These are phyloP conservation scores for Tinospora cordifolia DNA, from an alignment of 164 flowering plant genomes.

Conservation along the genomic window DNA sequence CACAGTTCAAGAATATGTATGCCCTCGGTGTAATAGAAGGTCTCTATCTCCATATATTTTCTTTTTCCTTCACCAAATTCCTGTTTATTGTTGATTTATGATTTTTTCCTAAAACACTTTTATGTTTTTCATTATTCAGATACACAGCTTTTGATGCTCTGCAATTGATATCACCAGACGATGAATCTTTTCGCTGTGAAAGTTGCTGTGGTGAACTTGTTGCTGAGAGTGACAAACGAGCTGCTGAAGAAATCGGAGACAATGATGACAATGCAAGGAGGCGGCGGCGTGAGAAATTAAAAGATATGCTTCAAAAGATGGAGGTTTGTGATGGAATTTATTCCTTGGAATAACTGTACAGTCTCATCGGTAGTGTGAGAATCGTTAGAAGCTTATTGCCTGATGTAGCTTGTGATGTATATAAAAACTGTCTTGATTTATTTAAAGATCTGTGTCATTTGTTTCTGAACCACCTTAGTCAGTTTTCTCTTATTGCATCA, in stretches of 20 bases:
- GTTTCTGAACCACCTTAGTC: no score
- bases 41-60: conserved; percentile 9
- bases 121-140: conserved; percentile 30
- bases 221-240: conserved; percentile 85
- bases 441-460: no score
- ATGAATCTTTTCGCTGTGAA: conserved; percentile 84
- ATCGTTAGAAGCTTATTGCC: not conserved
- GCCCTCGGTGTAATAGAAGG: conserved; percentile 82
- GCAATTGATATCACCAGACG: conserved; percentile 53
- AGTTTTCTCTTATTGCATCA: no score
- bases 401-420: not conserved
- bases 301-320: conserved; percentile 73
- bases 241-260: conserved; percentile 77
- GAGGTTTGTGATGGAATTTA: conserved; percentile 45
- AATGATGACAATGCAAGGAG: conserved; percentile 91
- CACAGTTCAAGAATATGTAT: conserved; percentile 84
- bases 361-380: not conserved
- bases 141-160: conserved; percentile 87
- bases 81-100: not conserved
- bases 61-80: not conserved
- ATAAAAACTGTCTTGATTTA: no score
- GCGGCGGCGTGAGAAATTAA: conserved; percentile 70
- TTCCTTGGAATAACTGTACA: not conserved
- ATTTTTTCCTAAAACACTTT: not conserved
- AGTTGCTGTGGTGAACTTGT: conserved; percentile 79